Evolutionary conservation across 1,284 basidiomycete species (phyloP), one percentile per base, ranked within the genome.

Genomic region (Sporisorium graminicola): DNA sequence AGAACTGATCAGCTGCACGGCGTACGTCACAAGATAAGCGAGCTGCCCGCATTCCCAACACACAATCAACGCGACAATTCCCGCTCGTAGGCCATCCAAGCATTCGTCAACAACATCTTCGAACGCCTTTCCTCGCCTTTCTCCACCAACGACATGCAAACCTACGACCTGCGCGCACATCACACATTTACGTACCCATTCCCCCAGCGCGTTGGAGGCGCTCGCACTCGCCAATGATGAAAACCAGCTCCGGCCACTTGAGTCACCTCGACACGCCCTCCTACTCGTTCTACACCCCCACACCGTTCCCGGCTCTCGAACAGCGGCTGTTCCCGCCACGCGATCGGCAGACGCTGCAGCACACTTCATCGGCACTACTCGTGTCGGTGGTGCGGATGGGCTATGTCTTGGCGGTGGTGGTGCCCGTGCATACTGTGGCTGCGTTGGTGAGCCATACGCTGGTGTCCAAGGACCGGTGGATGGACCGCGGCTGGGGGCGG

Each of bases 211-310:
- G n/a, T n/a, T 50, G 16, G 37, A 40, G 5, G 16, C 16, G 16
- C 4, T 16, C 4, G 16, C 10, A 9, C 4, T 16, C 4, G 16
- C 10, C 14, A 40, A 44, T 18, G 40, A 68, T 73, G 70, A 64
- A 66, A 42, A 73, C 70, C 9, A 18, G 31, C 5, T 58, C 70
- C 0, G 70, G 70, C 10, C 70, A 73, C 31, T 33, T 61, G 31
- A 27, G 27, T 22, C 62, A 51, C 22, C 58, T 64, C n/a, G 16
- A 9, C 2, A 46, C 27, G 5, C 56, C 58, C n/a, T 52, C 29
- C 0, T 60, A 24, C 24, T 60, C 57, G 3, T 40, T 68, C 50
- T 73, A 73, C 58, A 26, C 37, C 1, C 70, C 70, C 0, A 33
- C 55, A 2, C 63, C 60, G 0, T 73, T 67, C 12, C 70, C 70